These are phyloP conservation scores for Angomonas deanei DNA, from an alignment of 208 protist genomes.

Conservation along the genomic window DNA sequence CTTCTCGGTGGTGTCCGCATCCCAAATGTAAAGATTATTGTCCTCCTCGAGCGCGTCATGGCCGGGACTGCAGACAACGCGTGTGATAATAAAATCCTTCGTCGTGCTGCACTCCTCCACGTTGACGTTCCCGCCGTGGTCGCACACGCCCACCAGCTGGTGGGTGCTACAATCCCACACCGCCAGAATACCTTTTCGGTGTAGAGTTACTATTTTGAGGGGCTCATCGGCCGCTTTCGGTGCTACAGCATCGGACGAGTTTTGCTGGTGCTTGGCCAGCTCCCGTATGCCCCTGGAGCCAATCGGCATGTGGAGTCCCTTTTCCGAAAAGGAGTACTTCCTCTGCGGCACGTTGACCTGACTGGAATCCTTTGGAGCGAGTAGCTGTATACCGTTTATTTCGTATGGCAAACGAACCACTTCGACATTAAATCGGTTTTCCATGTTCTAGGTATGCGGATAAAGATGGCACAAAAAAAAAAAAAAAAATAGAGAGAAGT, in stretches of 20 bases:
- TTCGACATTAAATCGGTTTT: conserved; percentile 24
- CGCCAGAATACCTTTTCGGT: conserved; percentile 61
- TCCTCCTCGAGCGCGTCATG: conserved; percentile 43
- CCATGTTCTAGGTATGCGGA: background rate
- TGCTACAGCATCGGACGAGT: background rate
- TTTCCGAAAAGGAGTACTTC: background rate
- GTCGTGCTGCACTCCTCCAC: conserved; percentile 59
- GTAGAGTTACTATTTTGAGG: conserved; percentile 36
- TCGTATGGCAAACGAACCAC: conserved; percentile 60
- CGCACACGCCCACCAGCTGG: conserved; percentile 31
- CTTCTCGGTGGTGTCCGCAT: conserved; percentile 29
- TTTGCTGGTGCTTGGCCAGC: conserved; percentile 4
- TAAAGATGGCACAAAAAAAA: background rate
- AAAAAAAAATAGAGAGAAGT: too few species aligned
- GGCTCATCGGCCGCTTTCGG: background rate
- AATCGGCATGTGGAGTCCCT: background rate
- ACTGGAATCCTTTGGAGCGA: conserved; percentile 8
- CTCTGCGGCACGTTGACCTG: conserved; percentile 10
- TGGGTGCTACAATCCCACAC: conserved; percentile 53
- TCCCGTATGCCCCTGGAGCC: conserved; percentile 20
- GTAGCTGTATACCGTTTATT: conserved; percentile 48
- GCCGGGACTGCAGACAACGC: conserved; percentile 35
- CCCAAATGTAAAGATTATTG: conserved; percentile 61
- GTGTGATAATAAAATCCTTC: conserved; percentile 35
- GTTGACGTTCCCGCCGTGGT: conserved; percentile 31